These are phyloP conservation scores for Boletus vinaceobasis DNA, from an alignment of 768 basidiomycete genomes.

Conservation along the genomic window DNA sequence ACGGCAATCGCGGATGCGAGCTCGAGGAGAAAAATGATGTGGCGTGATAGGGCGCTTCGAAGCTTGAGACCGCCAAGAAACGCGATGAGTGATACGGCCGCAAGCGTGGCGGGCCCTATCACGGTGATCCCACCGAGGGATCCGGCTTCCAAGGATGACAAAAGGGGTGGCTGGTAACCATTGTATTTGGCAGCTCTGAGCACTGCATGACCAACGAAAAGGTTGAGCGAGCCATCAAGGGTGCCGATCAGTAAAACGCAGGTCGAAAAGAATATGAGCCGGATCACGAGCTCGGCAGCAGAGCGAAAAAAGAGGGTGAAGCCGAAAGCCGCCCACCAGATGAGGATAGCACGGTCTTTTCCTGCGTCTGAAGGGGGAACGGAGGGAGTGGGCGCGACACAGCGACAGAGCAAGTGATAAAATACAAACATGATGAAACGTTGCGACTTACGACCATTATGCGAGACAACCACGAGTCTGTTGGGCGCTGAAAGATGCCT, in stretches of 20 bases:
- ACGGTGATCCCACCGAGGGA: constrained; percentile 14
- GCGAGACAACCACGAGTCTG: no score
- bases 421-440: constrained; percentile 10
- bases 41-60: background rate
- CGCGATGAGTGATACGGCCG: background rate
- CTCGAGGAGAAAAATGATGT: constrained; percentile 7
- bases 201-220: constrained; percentile 12
- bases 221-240: constrained; percentile 7
- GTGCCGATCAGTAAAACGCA: constrained; percentile 5
- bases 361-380: background rate
- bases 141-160: constrained; percentile 11
- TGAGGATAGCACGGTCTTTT: constrained; percentile 4
- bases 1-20: constrained; percentile 5
- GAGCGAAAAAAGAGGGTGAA: constrained; percentile 9
- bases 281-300: constrained; percentile 5
- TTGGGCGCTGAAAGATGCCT: background rate
- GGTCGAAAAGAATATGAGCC: constrained; percentile 1
- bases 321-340: constrained; percentile 15
- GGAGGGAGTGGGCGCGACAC: background rate
- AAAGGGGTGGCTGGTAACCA: constrained; percentile 8
- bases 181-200: constrained; percentile 8
- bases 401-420: constrained; percentile 8
- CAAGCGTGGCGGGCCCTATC: constrained; percentile 6
- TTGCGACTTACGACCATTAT: background rate
- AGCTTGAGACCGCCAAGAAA: background rate